Conservation (phyloP, 2,329 filamentous ascomycete species). For the Xylaria digitata region DNA sequence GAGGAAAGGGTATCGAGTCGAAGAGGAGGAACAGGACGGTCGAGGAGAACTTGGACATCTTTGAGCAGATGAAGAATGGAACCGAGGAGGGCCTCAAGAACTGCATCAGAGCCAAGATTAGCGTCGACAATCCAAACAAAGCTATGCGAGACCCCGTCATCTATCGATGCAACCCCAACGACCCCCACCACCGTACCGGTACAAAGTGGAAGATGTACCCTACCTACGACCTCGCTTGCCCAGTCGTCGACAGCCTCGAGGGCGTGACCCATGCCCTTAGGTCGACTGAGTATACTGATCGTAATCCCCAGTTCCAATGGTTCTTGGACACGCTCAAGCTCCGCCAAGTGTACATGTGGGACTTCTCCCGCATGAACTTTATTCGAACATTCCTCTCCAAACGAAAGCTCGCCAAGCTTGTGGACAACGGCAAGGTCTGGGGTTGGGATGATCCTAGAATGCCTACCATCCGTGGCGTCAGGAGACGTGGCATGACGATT, state of each 20-base stretch:
- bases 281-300: slow-evolving; percentile 88
- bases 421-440: slow-evolving; percentile 79
- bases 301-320: slow-evolving; percentile 89
- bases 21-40: slow-evolving; percentile 80
- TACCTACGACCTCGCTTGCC: slow-evolving; percentile 88
- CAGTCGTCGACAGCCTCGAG: slow-evolving; percentile 82
- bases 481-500: slow-evolving; percentile 81
- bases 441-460: slow-evolving; percentile 90
- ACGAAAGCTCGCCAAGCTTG: slow-evolving; percentile 85
- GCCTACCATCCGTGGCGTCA: slow-evolving; percentile 84
- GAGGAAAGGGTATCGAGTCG: slow-evolving; percentile 85
- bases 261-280: slow-evolving; percentile 85
- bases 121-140: slow-evolving; percentile 91
- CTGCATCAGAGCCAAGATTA: slow-evolving; percentile 96
- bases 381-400: slow-evolving; percentile 85
- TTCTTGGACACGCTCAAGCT: slow-evolving; percentile 80
- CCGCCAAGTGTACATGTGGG: slow-evolving; percentile 84
- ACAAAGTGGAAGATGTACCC: slow-evolving; percentile 86
- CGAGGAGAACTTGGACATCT: slow-evolving; percentile 86
- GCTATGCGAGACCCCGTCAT: slow-evolving; percentile 97
- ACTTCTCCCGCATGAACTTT: slow-evolving; percentile 87
- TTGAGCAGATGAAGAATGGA: slow-evolving; percentile 93
- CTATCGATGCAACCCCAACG: slow-evolving; percentile 85
- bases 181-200: slow-evolving; percentile 80
- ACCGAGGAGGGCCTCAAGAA: slow-evolving; percentile 81